A percentile compares a stretch with the other conserved stretches of the same genome.
Evolutionary conservation across 495 filamentous ascomycete genomes (phyloP).

Genomic region (Penicillium canariense): DNA sequence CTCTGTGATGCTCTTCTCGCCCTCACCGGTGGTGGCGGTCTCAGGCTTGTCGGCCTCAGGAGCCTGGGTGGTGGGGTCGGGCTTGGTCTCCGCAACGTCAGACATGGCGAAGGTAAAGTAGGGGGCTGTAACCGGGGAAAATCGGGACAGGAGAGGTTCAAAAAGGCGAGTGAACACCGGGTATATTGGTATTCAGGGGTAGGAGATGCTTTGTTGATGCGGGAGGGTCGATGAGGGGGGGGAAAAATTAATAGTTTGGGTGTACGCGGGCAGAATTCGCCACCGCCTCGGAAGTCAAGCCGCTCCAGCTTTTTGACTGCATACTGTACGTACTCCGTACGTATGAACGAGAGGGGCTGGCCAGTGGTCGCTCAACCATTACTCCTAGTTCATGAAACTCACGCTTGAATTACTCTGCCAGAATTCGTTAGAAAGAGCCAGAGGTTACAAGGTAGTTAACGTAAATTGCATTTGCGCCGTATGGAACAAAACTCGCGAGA

Average conservation of each 20-base stretch:
- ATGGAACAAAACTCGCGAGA: slow-evolving; percentile 12
- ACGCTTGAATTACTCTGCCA: background rate
- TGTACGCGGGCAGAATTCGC: slow-evolving; percentile 20
- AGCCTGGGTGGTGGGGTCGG: slow-evolving; percentile 47
- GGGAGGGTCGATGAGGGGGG: slow-evolving; percentile 30
- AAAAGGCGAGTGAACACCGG: background rate
- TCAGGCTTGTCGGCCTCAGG: slow-evolving; percentile 42
- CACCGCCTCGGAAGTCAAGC: slow-evolving; percentile 24
- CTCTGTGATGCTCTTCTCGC: slow-evolving; percentile 37
- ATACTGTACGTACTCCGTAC: no score
- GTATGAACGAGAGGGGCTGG: slow-evolving; percentile 21
- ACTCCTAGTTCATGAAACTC: no score
- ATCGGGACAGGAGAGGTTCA: background rate
- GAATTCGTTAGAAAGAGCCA: background rate
- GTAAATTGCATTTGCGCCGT: slow-evolving; percentile 20
- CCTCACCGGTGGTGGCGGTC: slow-evolving; percentile 36
- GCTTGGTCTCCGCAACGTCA: slow-evolving; percentile 48
- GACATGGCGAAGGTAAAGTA: slow-evolving; percentile 37
- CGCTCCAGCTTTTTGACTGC: background rate
- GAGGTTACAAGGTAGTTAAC: background rate
- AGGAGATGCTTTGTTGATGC: slow-evolving; percentile 30
- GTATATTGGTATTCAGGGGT: slow-evolving; percentile 14
- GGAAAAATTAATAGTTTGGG: slow-evolving; percentile 33
- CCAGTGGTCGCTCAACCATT: background rate
- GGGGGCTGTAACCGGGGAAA: background rate